Evolutionary conservation across 257 asterid genomes (phyloP), one percentile per base, ranked within the genome.

Genomic region (Cruciata laevipes): DNA sequence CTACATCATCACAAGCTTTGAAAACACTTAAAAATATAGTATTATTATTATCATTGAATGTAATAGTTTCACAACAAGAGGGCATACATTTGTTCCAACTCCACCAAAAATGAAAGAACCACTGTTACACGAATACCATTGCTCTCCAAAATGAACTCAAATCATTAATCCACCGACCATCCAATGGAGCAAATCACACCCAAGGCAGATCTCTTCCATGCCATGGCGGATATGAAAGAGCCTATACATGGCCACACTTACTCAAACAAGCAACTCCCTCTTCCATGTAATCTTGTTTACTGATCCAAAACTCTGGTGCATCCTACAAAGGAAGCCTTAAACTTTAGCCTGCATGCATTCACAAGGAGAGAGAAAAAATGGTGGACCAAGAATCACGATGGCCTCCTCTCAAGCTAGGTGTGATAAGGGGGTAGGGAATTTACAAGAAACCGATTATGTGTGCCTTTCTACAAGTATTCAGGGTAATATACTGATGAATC

Each of bases 291-390:
- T 90, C 99, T 85, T 90, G 88, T 73, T 85, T 83, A 83, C 84
- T 86, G 71, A 94, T 94, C 99, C 99, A 94, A 78, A 94, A 94
- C 80, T 90, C 99, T 11, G 97, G 97, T 61, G 99, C 95, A 82
- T 88, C 99, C 97, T 90, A 90, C 86, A 79, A 35, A 66, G 69
- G 27, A 63, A 24, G 7, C 37, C 20, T 5, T 16, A 8, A 42
- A 2, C 5, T 65, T 37, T 24, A 53, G 24, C 20, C 60, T 53
- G 20, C 3, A 6, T 4, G 14, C 25, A n/a, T n/a, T 20, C 20
- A 53, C 60, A 53, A 53, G 27, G 11, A 53, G 27, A 2, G 60
- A 53, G 8, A 3, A 5, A 7, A 9, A 53, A 7, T 23, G 61
- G 1, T 7, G 31, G 31, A 16, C 56, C n/a, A 49, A 49, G 2